These are phyloP conservation scores for Mucor velutinosus DNA, from an alignment of 371 early-diverging fungal species.

Conservation along the genomic window DNA sequence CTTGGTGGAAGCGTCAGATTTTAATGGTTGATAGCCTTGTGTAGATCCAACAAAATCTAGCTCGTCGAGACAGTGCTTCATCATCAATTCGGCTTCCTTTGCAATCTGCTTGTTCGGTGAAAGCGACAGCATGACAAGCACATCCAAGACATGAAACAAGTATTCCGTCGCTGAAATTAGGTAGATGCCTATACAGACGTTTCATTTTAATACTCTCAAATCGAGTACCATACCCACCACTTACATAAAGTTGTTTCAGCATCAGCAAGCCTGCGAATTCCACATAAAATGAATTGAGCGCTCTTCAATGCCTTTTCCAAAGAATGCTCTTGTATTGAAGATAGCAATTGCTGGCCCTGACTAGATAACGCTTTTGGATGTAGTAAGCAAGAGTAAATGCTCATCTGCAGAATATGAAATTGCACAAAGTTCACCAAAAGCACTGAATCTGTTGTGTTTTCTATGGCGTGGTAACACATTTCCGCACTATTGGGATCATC, in stretches of 20 bases:
- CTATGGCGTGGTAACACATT: conserved; percentile 3
- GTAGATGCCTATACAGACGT: conserved; percentile 7
- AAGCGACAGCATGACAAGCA: neutral
- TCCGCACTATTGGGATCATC: neutral
- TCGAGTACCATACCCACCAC: neutral
- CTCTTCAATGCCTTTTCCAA: conserved; percentile 2
- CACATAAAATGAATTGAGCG: conserved; percentile 6
- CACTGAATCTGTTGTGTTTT: neutral
- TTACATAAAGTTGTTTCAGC: conserved; percentile 6
- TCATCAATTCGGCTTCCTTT: conserved; percentile 4
- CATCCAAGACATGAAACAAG: conserved; percentile 11
- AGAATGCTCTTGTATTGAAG: conserved; percentile 8
- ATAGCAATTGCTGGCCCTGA: conserved; percentile 3
- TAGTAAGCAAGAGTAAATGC: conserved; percentile 11
- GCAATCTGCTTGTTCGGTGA: neutral
- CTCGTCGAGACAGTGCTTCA: neutral
- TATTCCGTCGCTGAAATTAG: neutral
- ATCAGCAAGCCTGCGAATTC: neutral
- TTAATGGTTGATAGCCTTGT: neutral
- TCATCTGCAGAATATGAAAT: neutral
- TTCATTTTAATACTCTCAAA: neutral
- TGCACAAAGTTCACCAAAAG: conserved; percentile 8
- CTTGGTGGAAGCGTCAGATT: neutral
- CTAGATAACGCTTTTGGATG: conserved; percentile 11
- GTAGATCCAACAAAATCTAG: neutral